Evolutionary conservation across 2,329 filamentous ascomycete genomes (phyloP).

Genomic region (Cercospora sesami): DNA sequence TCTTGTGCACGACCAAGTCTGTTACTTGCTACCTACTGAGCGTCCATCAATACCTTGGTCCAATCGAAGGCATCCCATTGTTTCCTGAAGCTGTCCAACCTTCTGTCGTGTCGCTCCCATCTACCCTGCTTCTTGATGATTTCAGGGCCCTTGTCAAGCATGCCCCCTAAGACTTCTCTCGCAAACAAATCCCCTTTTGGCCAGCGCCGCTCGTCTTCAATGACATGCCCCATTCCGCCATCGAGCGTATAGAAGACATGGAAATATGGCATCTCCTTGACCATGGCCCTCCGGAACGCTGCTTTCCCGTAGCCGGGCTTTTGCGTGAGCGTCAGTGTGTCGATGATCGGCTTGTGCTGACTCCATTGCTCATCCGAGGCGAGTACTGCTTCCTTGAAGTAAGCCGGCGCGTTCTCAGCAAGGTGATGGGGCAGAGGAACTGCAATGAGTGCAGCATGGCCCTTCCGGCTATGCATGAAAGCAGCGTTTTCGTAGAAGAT

Average conservation of each 20-base stretch:
- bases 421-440: constrained; percentile 87
- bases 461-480: constrained; percentile 66
- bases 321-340: constrained; percentile 66
- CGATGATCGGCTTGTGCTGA: constrained; percentile 92
- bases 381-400: constrained; percentile 93
- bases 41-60: constrained; percentile 61
- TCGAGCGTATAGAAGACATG: constrained; percentile 95
- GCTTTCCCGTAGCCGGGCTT: constrained; percentile 70
- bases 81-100: constrained; percentile 77
- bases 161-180: constrained; percentile 85
- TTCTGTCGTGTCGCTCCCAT: constrained; percentile 69
- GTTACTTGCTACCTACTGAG: neutral
- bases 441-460: constrained; percentile 81
- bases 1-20: neutral
- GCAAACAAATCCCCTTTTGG: constrained; percentile 91
- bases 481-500: constrained; percentile 98
- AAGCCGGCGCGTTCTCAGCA: constrained; percentile 88
- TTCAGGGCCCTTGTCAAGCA: constrained; percentile 79
- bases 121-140: constrained; percentile 86
- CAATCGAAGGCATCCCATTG: constrained; percentile 94
- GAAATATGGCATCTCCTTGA: constrained; percentile 98
- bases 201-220: constrained; percentile 84
- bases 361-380: constrained; percentile 88
- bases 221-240: constrained; percentile 86
- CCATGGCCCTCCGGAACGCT: constrained; percentile 79